These are phyloP conservation scores for Harringtonia aguacate DNA, from an alignment of 2,329 filamentous ascomycete species.

Conservation along the genomic window DNA sequence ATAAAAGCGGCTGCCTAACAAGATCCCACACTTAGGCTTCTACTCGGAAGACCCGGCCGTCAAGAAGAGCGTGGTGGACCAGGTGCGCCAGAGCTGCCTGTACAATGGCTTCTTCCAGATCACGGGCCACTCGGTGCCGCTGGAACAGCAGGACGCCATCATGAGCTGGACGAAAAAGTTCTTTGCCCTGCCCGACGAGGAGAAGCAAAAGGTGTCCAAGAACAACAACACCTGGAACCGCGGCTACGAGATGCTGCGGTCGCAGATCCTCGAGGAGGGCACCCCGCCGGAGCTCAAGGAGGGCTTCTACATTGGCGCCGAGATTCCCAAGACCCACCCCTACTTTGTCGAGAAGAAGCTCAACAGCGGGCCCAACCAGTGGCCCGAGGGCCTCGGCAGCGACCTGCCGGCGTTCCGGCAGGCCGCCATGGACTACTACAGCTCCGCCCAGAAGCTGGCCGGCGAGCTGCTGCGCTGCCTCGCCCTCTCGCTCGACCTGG, in stretches of 20 bases:
- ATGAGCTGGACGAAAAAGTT: constrained; percentile 31
- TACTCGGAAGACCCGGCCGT: constrained; percentile 2
- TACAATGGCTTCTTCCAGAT: constrained; percentile 44
- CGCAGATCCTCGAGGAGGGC: constrained; percentile 18
- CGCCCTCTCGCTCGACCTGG: constrained; percentile 19
- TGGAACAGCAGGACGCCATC: constrained; percentile 25
- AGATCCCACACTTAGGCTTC: constrained; percentile 8
- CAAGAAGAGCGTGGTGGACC: constrained; percentile 7
- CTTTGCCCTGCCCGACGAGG: constrained; percentile 32
- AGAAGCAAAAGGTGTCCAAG: constrained; percentile 25
- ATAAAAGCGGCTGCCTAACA: no score
- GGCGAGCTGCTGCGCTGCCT: constrained; percentile 18
- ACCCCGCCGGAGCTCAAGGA: constrained; percentile 27
- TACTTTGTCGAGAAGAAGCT: constrained; percentile 15
- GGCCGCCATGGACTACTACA: constrained; percentile 19
- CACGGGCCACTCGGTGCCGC: constrained; percentile 32
- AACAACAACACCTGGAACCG: constrained; percentile 23
- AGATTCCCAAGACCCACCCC: constrained; percentile 15
- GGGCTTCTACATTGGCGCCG: constrained; percentile 27
- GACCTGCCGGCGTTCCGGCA: constrained; percentile 21
- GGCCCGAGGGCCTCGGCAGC: constrained; percentile 5
- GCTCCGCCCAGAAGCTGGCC: constrained; percentile 17
- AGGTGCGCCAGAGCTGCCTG: constrained; percentile 26
- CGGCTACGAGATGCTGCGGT: constrained; percentile 23
- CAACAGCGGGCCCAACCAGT: constrained; percentile 27